Evolutionary conservation across 1,139 yeast species (phyloP), one percentile per base, ranked within the genome.

Genomic region (Pichia norvegensis): DNA sequence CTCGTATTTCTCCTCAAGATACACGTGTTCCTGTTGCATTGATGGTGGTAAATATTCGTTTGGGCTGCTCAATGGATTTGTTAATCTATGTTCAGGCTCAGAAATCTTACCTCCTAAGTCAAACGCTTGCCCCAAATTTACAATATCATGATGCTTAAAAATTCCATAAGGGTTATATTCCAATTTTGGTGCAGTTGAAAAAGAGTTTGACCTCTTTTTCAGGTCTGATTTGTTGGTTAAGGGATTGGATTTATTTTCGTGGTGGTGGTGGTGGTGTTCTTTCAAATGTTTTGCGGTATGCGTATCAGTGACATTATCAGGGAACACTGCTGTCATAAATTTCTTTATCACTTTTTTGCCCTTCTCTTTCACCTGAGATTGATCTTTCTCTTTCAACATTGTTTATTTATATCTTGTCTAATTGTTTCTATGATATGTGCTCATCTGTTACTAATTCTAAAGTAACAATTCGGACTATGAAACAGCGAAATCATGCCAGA

Each of bases 31-130:
- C 39, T 53, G 50, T 27, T 52, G 43, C 33, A 75, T 67, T 4
- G 71, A 73, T 0, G 60, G 66, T 0, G 90, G 88, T 25, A 84
- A 62, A 52, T 63, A 70, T 20, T 73, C 76, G 58, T 82, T 81
- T 1, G 92, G 92, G 53, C 77, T 75, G 14, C 74, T 75, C 17
- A 81, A 74, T 0, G 92, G 88, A 50, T 76, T 68, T 3, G 78
- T 72, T 46, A 83, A 64, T 23, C 76, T 62, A 10, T 36, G 19
- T 11, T 42, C 45, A 7, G 60, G 58, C 11, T 67, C 68, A 11
- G 62, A 61, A 29, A 66, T 67, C 13, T 38, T 35, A 3, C 21
- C 44, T 1, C 50, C 51, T 16, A 29, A 42, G 1, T 44, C 45
- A 21, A 53, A 50, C 20, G 52, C 44, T 4, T 47, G 38, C 6